Conservation (phyloP, 2,329 filamentous ascomycete species). For the Fusarium algeriense region DNA sequence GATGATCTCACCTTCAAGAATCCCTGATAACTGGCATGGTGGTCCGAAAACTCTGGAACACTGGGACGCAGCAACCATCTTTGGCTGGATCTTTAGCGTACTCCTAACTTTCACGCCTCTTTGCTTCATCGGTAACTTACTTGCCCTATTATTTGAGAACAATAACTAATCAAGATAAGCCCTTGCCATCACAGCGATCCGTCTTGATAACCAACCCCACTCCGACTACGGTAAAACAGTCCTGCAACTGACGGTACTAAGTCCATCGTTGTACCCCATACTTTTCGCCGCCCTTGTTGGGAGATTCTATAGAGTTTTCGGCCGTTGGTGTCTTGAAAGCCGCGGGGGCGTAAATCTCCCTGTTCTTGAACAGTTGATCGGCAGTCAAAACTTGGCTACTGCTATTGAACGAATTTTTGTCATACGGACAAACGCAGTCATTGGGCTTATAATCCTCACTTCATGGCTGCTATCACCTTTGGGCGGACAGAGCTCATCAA, state of each 20-base stretch:
- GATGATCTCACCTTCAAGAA: accelerated
- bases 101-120: not conserved
- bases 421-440: not conserved
- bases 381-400: not conserved
- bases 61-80: not conserved
- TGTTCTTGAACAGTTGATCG: not conserved
- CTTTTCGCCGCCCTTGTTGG: not conserved
- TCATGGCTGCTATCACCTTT: not conserved
- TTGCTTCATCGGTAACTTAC: not conserved
- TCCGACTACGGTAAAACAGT: not conserved
- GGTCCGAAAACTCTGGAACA: not conserved
- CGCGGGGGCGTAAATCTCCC: not conserved
- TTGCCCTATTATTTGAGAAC: too few relatives aligned
- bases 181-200: not conserved
- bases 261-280: not conserved
- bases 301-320: not conserved
- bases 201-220: not conserved
- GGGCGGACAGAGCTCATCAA: not conserved
- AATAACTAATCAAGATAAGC: not conserved
- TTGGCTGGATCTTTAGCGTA: not conserved
- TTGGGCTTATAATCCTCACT: not conserved
- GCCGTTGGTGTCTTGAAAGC: not conserved
- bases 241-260: not conserved
- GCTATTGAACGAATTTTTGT: not conserved
- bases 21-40: not conserved